Conservation (phyloP, 1,139 yeast species). For the Sugiyamaella xylanicola region DNA sequence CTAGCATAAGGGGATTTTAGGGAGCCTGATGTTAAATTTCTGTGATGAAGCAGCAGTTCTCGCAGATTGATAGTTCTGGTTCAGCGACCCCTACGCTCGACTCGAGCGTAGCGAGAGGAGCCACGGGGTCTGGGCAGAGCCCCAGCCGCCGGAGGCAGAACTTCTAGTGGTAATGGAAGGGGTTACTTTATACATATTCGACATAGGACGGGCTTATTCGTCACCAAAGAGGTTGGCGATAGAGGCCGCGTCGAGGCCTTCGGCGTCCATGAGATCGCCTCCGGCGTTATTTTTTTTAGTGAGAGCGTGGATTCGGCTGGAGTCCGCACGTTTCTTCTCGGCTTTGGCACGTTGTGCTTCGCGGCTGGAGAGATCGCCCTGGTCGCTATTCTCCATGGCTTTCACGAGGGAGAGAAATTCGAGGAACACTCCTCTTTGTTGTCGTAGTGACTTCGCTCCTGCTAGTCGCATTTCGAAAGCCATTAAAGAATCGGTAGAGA, state of each 20-base stretch:
- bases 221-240: constrained; percentile 23
- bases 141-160: constrained; percentile 16
- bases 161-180: not conserved
- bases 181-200: constrained; percentile 10
- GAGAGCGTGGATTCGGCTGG: constrained; percentile 13
- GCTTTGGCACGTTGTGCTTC: constrained; percentile 44
- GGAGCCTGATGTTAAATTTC: no score
- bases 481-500: constrained; percentile 34
- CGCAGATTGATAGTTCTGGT: not conserved
- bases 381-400: constrained; percentile 42
- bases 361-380: constrained; percentile 47
- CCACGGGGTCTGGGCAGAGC: constrained; percentile 15
- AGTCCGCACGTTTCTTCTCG: constrained; percentile 38
- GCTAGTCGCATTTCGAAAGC: constrained; percentile 63
- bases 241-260: constrained; percentile 24
- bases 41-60: no score
- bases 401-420: constrained; percentile 56
- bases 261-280: constrained; percentile 24
- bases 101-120: constrained; percentile 3
- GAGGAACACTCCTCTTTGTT: constrained; percentile 71
- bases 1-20: no score
- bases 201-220: constrained; percentile 4
- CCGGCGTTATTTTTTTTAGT: constrained; percentile 22
- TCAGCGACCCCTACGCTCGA: not conserved
- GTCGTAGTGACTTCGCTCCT: constrained; percentile 57